phyloP scores from a whole-genome alignment of 2,329 filamentous ascomycete species.

The Pochonia chlamydosporia region DNA sequence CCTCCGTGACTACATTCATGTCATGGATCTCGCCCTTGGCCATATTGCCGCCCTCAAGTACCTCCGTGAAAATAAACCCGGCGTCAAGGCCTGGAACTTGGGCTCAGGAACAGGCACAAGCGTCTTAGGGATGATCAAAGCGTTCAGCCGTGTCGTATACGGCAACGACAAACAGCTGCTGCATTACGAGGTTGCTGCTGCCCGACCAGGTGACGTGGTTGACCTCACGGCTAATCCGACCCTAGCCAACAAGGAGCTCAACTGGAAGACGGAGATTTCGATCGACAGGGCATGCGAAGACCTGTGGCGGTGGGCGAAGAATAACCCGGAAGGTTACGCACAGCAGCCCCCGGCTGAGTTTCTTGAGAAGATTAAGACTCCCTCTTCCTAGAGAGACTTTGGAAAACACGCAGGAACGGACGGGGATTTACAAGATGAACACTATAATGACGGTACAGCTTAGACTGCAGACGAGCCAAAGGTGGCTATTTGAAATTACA shows the following conservation, averaged over 20 bases:
- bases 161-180: slow-evolving; percentile 44
- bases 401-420: background rate
- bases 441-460: background rate
- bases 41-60: slow-evolving; percentile 88
- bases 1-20: slow-evolving; percentile 97
- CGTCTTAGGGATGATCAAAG: slow-evolving; percentile 95
- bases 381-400: slow-evolving; percentile 11
- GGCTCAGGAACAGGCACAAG: slow-evolving; percentile 93
- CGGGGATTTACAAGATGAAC: background rate
- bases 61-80: slow-evolving; percentile 76
- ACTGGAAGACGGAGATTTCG: slow-evolving; percentile 86
- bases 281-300: slow-evolving; percentile 92
- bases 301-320: slow-evolving; percentile 94
- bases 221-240: slow-evolving; percentile 90
- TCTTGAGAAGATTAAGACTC: slow-evolving; percentile 55
- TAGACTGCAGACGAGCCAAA: background rate
- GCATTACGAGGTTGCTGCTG: slow-evolving; percentile 76
- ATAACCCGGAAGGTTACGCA: slow-evolving; percentile 92
- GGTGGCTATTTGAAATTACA: background rate
- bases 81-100: slow-evolving; percentile 93
- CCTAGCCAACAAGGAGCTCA: slow-evolving; percentile 80
- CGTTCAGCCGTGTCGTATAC: slow-evolving; percentile 59
- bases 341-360: slow-evolving; percentile 85
- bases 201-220: slow-evolving; percentile 84
- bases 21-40: slow-evolving; percentile 80